Conservation (phyloP, 129 eudicot genomes). For the Tanacetum coccineum region DNA sequence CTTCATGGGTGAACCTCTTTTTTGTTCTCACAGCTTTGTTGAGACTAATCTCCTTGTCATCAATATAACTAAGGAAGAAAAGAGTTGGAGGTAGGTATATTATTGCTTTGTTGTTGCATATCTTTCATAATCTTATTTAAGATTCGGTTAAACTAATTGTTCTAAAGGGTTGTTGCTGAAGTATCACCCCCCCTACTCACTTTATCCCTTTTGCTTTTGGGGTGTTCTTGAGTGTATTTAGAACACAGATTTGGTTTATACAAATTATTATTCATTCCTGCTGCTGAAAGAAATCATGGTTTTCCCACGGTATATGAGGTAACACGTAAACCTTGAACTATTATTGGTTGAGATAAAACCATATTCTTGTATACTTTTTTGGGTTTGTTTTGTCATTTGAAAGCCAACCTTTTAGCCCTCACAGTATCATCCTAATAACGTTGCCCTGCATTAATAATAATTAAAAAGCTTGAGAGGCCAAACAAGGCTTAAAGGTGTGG, state of each 20-base stretch:
- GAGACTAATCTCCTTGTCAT: conserved; percentile 76
- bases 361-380: conserved; percentile 16
- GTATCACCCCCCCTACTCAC: conserved; percentile 12
- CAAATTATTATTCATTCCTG: conserved; percentile 41
- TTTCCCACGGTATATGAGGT: conserved; percentile 36
- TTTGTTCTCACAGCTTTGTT: conserved; percentile 89
- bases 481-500: not conserved
- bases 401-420: not conserved
- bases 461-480: no score
- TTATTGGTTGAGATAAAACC: conserved; percentile 24
- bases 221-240: conserved; percentile 33
- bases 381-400: conserved; percentile 3
- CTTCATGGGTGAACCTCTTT: conserved; percentile 56
- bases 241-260: conserved; percentile 36
- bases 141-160: conserved; percentile 35
- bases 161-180: conserved; percentile 14
- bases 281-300: conserved; percentile 48
- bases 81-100: conserved; percentile 85
- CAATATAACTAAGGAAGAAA: conserved; percentile 60
- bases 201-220: conserved; percentile 38
- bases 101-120: conserved; percentile 29
- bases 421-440: not conserved
- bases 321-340: conserved; percentile 22
- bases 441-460: not conserved
- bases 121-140: conserved; percentile 28